Conservation (phyloP, 2,329 filamentous ascomycete species). For the Claviceps capensis region DNA sequence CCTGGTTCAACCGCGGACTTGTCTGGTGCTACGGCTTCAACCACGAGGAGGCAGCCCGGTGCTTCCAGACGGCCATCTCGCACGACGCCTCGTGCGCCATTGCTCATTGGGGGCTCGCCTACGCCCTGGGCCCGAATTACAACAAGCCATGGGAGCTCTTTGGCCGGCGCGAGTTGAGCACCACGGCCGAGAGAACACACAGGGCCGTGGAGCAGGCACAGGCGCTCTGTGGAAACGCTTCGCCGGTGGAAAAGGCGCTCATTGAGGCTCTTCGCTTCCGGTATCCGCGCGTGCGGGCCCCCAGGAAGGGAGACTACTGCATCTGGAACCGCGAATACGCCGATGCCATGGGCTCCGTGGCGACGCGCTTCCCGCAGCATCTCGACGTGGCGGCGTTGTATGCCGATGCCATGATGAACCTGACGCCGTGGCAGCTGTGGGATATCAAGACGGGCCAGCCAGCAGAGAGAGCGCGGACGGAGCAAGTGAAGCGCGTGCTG, state of each 20-base stretch:
- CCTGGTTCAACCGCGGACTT: conserved; percentile 61
- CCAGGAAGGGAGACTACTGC: conserved; percentile 31
- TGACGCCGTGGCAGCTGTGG: conserved; percentile 33
- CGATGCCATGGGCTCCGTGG: conserved; percentile 25
- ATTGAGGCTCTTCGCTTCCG: conserved; percentile 47
- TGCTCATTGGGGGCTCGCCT: conserved; percentile 59
- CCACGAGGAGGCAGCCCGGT: conserved; percentile 53
- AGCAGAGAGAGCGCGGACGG: conserved; percentile 18
- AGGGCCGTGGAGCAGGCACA: conserved; percentile 16
- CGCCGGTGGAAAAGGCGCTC: conserved; percentile 43
- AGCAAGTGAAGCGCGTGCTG: conserved; percentile 21
- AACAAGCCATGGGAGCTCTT: conserved; percentile 68
- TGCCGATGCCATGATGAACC: conserved; percentile 33
- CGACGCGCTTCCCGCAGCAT: conserved; percentile 24
- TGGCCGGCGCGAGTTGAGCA: conserved; percentile 43
- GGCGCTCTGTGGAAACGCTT: conserved; percentile 7
- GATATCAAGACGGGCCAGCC: conserved; percentile 21
- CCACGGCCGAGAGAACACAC: conserved; percentile 27
- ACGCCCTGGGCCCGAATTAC: conserved; percentile 59
- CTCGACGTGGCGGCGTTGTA: conserved; percentile 24
- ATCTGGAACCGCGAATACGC: conserved; percentile 23
- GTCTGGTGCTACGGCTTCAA: conserved; percentile 66
- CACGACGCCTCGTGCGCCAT: conserved; percentile 43
- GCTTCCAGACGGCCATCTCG: conserved; percentile 46
- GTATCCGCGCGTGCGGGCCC: conserved; percentile 38